These are phyloP conservation scores for Choiromyces venosus DNA, from an alignment of 495 filamentous ascomycete genomes.

Conservation along the genomic window DNA sequence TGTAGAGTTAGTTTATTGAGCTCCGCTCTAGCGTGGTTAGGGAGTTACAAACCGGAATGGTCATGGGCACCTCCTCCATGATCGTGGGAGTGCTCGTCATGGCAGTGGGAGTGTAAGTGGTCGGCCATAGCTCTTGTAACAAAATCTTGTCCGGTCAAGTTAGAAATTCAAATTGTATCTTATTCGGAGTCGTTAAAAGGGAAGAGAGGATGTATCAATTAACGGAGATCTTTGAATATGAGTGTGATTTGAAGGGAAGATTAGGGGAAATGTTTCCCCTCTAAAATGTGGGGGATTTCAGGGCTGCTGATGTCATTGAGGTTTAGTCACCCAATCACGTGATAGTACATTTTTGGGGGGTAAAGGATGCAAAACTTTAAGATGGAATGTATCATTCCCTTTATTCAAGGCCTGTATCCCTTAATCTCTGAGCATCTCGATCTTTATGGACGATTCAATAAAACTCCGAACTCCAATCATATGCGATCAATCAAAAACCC, in stretches of 20 bases:
- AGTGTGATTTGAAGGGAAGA: not conserved
- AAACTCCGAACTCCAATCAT: conserved; percentile 1
- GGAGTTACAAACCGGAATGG: conserved; percentile 36
- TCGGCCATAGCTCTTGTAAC: conserved; percentile 16
- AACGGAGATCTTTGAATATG: not conserved
- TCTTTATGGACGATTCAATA: not conserved
- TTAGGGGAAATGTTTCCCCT: not conserved
- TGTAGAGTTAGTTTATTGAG: conserved; percentile 50
- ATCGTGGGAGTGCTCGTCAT: conserved; percentile 39
- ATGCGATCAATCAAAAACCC: not conserved
- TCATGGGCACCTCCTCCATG: conserved; percentile 46
- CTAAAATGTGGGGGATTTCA: not conserved
- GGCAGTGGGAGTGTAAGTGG: conserved; percentile 34
- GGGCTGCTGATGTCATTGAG: not conserved
- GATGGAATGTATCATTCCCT: not conserved
- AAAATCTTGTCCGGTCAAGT: not conserved
- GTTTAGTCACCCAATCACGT: not conserved
- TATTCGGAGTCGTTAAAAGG: not conserved
- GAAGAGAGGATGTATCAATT: not conserved
- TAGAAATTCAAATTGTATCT: not conserved
- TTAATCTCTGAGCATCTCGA: not conserved
- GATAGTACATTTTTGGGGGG: not conserved
- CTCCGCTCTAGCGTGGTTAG: not conserved
- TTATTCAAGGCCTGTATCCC: not conserved
- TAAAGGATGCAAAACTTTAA: not conserved